Percentiles rank a stretch among this genome's conserved stretches.
These are phyloP conservation scores for Ilyonectria mors-panacis DNA, from an alignment of 2,329 filamentous ascomycete species.

Conservation along the genomic window DNA sequence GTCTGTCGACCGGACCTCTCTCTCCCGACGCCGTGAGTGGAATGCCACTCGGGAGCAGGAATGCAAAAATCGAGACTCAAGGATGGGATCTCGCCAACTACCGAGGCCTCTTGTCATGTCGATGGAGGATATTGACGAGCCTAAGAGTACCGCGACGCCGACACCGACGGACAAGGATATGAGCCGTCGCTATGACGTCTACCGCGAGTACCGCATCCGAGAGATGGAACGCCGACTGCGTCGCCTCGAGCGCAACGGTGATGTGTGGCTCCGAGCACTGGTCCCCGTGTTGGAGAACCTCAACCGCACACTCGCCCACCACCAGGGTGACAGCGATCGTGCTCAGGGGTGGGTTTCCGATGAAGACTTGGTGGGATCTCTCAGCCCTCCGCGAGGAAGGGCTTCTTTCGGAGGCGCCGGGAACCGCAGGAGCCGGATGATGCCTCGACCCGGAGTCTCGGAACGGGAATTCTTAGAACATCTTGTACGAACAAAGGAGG, in stretches of 20 bases:
- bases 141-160: constrained; percentile 8
- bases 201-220: constrained; percentile 58
- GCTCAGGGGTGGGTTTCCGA: constrained; percentile 52
- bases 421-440: constrained; percentile 38
- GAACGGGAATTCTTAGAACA: constrained; percentile 50
- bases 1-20: constrained; percentile 47
- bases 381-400: constrained; percentile 27
- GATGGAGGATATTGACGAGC: constrained; percentile 45
- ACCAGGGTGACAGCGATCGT: constrained; percentile 33
- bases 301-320: constrained; percentile 53
- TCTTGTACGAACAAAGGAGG: constrained; percentile 45
- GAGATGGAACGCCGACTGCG: constrained; percentile 65
- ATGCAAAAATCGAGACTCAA: constrained; percentile 42
- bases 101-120: constrained; percentile 39
- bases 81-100: constrained; percentile 39
- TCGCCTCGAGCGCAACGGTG: constrained; percentile 62
- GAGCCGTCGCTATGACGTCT: constrained; percentile 56
- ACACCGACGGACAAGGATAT: constrained; percentile 53
- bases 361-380: constrained; percentile 43
- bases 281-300: constrained; percentile 62
- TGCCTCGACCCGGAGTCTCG: constrained; percentile 46
- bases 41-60: constrained; percentile 49
- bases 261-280: constrained; percentile 61
- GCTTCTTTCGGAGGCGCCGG: constrained; percentile 18
- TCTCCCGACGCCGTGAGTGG: constrained; percentile 55